A percentile compares a stretch with the other conserved stretches of the same genome.
phyloP scores from a whole-genome alignment of 2,329 filamentous ascomycete species.

The Rosellinia necatrix region DNA sequence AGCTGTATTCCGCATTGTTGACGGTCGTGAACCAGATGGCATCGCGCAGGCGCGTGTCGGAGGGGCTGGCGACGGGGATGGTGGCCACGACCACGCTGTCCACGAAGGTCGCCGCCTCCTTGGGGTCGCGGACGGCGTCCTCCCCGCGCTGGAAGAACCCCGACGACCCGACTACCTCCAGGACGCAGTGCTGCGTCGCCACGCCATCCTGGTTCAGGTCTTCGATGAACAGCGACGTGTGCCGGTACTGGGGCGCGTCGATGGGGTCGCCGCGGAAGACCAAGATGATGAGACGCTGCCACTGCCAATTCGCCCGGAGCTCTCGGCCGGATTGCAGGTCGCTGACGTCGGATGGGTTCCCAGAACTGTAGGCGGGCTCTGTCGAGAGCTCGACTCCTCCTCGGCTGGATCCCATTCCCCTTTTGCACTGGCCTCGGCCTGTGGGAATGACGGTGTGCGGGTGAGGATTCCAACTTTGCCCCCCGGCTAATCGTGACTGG shows the following conservation, averaged over 20 bases:
- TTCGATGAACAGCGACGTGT: slow-evolving; percentile 6
- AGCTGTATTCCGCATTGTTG: not conserved
- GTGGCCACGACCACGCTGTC: slow-evolving; percentile 7
- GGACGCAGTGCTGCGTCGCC: not conserved
- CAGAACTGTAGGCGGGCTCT: not conserved
- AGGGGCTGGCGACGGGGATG: not conserved
- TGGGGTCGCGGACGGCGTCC: not conserved
- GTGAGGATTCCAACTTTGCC: too few relatives aligned
- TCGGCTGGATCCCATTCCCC: not conserved
- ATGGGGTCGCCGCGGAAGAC: slow-evolving; percentile 4
- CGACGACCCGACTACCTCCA: not conserved
- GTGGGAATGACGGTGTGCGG: too few relatives aligned
- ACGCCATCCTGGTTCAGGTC: not conserved
- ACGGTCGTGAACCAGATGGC: slow-evolving; percentile 7
- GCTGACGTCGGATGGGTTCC: not conserved
- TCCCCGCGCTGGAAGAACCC: slow-evolving; percentile 4
- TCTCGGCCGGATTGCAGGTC: not conserved
- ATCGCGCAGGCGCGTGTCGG: slow-evolving; percentile 2
- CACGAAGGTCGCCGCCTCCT: not conserved
- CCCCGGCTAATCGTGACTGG: too few relatives aligned
- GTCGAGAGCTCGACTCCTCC: not conserved
- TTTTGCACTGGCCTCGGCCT: not conserved
- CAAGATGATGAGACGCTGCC: slow-evolving; percentile 2
- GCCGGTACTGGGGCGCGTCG: slow-evolving; percentile 12
- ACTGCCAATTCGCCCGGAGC: not conserved